Base-by-base conservation (phyloP, 192 early-diverging fungal genomes). In the Kappamyces sp. region DNA sequence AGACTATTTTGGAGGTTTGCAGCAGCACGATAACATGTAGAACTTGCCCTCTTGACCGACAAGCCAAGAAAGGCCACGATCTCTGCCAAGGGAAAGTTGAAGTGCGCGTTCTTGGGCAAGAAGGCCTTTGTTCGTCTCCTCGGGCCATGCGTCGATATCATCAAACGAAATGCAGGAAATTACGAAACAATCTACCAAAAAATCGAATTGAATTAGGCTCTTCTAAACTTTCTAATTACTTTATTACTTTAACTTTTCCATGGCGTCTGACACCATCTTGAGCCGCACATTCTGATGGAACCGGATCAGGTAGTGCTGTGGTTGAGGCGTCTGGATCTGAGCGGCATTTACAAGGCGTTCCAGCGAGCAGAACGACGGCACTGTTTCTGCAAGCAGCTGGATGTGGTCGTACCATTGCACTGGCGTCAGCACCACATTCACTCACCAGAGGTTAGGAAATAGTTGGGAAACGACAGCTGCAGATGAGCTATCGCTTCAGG, bases 91-190 rank as follows among this genome's bases (percentile, higher is more conserved):
- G 91, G 93, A 34, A 79, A 84, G 47, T 77, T 96, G 62, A 99
- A 97, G 85, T 92, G 91, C 69, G 96, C 96, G 4, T 91, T 89
- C 9, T 75, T 99, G 49, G 91, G 90, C 54, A 94, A 94, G 67
- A 89, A 92, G 67, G 91, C 94, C 3, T 99, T 99, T 72, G 88
- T 89, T 45, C 84, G 96, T 9, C 74, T 99, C 47, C 76, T 99
- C 3, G 96, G 96, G 4, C 93, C 96, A 11, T 86, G 93, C 47
- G 85, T 91, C 45, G 93, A 96, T 63, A 99, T 97, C 47, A 86
- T 99, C 55, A 87, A 94, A 64, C 79, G 96, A 53, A 96, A 99
- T 74, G 87, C 90, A 32, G 84, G 77, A 50, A 94, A 96, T 70
- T 99, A 99, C 67, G 72, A 78, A 55, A 72, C 69, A 39, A 55